A percentile compares a stretch with the other conserved stretches of the same genome.
phyloP scores from a whole-genome alignment of 495 filamentous ascomycete genomes.

The Immersiella caudata region DNA sequence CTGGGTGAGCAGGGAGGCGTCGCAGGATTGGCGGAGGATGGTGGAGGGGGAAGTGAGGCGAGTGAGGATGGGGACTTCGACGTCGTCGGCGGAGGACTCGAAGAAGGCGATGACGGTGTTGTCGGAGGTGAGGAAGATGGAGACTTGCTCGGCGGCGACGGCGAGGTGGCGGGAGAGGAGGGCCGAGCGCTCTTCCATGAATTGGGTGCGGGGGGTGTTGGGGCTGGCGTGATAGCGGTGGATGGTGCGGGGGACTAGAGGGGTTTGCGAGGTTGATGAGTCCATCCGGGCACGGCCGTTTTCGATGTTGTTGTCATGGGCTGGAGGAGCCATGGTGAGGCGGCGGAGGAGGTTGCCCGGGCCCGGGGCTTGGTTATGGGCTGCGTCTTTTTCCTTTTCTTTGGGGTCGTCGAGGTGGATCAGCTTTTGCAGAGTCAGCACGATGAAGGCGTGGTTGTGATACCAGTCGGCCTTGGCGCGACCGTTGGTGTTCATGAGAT shows the following conservation, averaged over 20 bases:
- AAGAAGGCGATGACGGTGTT: constrained; percentile 20
- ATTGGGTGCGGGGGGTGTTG: constrained; percentile 15
- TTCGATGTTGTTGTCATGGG: neutral
- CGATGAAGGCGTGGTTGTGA: constrained; percentile 12
- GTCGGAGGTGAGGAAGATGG: constrained; percentile 14
- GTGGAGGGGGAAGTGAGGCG: constrained; percentile 14
- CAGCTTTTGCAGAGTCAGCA: constrained; percentile 12
- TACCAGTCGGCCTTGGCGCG: constrained; percentile 16
- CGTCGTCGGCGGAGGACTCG: constrained; percentile 14
- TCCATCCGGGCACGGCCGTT: neutral
- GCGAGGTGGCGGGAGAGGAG: constrained; percentile 4
- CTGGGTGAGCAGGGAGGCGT: constrained; percentile 10
- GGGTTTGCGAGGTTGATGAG: neutral
- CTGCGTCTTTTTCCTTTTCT: neutral
- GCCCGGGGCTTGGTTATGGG: neutral
- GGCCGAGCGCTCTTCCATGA: constrained; percentile 13
- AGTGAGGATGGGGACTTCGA: constrained; percentile 13
- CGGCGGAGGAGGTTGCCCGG: neutral
- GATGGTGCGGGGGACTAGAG: constrained; percentile 1
- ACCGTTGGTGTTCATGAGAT: constrained; percentile 12
- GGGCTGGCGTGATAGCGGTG: constrained; percentile 15
- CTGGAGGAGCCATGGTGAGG: neutral
- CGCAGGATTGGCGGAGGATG: constrained; percentile 13
- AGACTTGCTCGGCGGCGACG: constrained; percentile 13
- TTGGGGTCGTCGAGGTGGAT: neutral